A percentile compares a stretch with the other conserved stretches of the same genome.
These are phyloP conservation scores for Iris pallida DNA, from an alignment of 116 monocot genomes.

Conservation along the genomic window DNA sequence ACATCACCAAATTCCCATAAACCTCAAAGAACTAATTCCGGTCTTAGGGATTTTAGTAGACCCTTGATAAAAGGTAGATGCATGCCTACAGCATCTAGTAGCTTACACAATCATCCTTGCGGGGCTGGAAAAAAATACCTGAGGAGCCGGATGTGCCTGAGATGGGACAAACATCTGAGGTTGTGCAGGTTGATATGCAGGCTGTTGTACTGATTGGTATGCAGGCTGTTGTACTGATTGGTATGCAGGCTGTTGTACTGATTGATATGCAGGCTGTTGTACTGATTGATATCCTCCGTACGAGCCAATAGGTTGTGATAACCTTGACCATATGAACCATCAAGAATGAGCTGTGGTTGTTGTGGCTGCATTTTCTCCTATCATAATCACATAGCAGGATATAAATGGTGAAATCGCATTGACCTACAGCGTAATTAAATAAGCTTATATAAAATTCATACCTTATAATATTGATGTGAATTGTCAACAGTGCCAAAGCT, in stretches of 20 bases:
- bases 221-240: background rate
- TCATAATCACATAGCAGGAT: background rate
- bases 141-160: conserved; percentile 34
- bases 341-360: background rate
- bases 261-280: conserved; percentile 12
- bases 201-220: background rate
- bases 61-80: background rate
- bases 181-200: background rate
- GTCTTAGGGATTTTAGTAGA: background rate
- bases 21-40: background rate
- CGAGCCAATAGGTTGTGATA: conserved; percentile 33
- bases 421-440: background rate
- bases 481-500: conserved; percentile 1
- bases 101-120: too few species aligned
- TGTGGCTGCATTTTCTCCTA: background rate
- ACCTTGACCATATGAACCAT: conserved; percentile 26
- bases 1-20: background rate
- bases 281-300: conserved; percentile 52
- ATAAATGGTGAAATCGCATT: background rate
- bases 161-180: conserved; percentile 68
- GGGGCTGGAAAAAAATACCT: conserved; percentile 13
- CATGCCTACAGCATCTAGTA: background rate
- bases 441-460: background rate
- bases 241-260: background rate
- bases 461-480: conserved; percentile 8